Evolutionary conservation across 192 early-diverging fungal species (phyloP).

Genomic region (Kappamyces sp.): DNA sequence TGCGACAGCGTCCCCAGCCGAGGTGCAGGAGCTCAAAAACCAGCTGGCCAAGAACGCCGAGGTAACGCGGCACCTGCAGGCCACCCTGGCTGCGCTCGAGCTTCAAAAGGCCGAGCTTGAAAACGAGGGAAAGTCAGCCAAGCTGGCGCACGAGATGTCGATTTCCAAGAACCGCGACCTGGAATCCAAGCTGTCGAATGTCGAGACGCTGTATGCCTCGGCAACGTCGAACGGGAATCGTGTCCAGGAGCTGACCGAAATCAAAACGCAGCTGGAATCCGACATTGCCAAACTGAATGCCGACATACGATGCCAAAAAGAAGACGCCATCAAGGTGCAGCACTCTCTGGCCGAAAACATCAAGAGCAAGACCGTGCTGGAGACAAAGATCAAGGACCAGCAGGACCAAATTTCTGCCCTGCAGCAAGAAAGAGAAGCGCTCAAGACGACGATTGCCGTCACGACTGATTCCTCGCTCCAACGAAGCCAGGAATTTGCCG

Average conservation of each 20-base stretch:
- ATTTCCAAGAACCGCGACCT: too few species aligned
- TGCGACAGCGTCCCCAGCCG: not conserved
- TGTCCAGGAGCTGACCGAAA: slow-evolving; percentile 28
- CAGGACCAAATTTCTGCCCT: slow-evolving; percentile 10
- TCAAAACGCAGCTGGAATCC: slow-evolving; percentile 10
- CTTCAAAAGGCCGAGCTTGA: slow-evolving; percentile 18
- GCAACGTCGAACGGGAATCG: not conserved
- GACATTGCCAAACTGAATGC: slow-evolving; percentile 10
- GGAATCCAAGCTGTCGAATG: slow-evolving; percentile 2
- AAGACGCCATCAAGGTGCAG: slow-evolving; percentile 5
- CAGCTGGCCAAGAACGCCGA: not conserved
- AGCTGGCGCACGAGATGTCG: too few species aligned
- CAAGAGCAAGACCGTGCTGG: slow-evolving; percentile 6
- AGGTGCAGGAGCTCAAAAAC: slow-evolving; percentile 1
- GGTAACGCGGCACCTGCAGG: slow-evolving; percentile 9
- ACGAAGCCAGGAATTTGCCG: too few species aligned
- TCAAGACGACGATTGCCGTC: too few species aligned
- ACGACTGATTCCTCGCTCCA: too few species aligned
- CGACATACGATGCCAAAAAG: slow-evolving; percentile 13
- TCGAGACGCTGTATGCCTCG: not conserved
- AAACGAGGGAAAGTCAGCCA: not conserved
- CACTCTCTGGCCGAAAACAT: not conserved
- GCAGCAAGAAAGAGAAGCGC: not conserved
- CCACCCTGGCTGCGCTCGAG: slow-evolving; percentile 13
- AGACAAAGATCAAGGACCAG: not conserved